Base-by-base conservation (phyloP, 2,329 filamentous ascomycete species). In the Mollisiaceae sp. region DNA sequence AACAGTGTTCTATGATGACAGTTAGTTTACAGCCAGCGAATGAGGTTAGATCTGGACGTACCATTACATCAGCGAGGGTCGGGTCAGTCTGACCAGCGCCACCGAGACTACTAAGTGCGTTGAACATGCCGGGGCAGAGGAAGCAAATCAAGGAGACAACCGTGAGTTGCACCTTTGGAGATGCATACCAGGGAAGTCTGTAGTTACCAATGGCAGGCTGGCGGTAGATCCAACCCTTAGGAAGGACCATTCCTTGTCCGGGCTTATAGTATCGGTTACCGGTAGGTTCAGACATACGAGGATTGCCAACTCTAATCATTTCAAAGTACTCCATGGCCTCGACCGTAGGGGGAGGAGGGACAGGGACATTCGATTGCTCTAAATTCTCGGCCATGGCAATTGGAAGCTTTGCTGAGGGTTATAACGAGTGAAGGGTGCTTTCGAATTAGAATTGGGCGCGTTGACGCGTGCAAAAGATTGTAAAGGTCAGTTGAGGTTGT, bases 71-170 rank as follows among this genome's bases (percentile, higher is more conserved):
- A 71, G 86, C 82, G 63, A 85, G 59, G 15, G 60, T 72, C 9
- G 79, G 69, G 73, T 88, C 80, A 67, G 87, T 75, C 72, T 85
- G 85, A 57, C 88, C 89, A 75, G 81, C 88, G 65, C 87, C 89
- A 65, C 89, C 89, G 38, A 91, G 80, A 67, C 89, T 89, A 67
- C 80, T 80, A 64, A 91, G 79, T 24, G 89, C 87, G 73, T 91
- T 91, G 81, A 86, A 91, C 87, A 91, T 90, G 72, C 89, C 89
- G 0, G 89, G 89, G 75, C 89, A 91, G 66, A 91, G 76, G 81
- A 91, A 91, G 75, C 88, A 91, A 58, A 91, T 88, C 66, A 90
- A 82, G 24, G 88, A 83, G 63, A 93, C 89, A 82, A 93, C 85
- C 68, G 90, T 73, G 41, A 94, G 83, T 79, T 94, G 91, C 55